These are phyloP conservation scores for Jimgerdemannia lactiflua DNA, from an alignment of 192 early-diverging fungal species.

Conservation along the genomic window DNA sequence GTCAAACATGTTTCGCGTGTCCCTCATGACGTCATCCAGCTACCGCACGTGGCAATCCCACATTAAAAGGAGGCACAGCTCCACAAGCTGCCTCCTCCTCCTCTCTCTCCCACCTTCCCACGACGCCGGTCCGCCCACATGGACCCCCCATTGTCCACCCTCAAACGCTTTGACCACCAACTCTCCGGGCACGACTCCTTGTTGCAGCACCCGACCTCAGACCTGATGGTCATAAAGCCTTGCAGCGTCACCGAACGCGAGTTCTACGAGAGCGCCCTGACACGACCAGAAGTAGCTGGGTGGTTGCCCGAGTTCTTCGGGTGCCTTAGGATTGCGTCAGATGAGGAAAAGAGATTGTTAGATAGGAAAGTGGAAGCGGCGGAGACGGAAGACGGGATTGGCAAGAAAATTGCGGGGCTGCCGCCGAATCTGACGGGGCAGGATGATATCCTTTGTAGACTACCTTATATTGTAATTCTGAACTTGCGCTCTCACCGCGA, in stretches of 20 bases:
- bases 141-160: not conserved
- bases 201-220: conserved; percentile 55
- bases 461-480: too few relatives aligned
- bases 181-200: conserved; percentile 79
- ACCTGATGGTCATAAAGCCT: conserved; percentile 70
- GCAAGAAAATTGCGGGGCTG: too few relatives aligned
- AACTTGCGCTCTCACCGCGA: too few relatives aligned
- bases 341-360: not conserved
- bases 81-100: too few relatives aligned
- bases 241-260: conserved; percentile 55
- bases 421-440: too few relatives aligned
- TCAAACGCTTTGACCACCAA: conserved; percentile 61
- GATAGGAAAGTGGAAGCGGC: not conserved
- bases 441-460: too few relatives aligned
- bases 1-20: too few relatives aligned
- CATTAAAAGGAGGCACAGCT: too few relatives aligned
- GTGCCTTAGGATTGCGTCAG: conserved; percentile 16
- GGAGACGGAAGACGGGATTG: not conserved
- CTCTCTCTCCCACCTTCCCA: too few relatives aligned
- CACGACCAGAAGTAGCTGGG: conserved; percentile 43
- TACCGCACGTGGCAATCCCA: too few relatives aligned
- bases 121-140: too few relatives aligned
- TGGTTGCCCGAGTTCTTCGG: conserved; percentile 77
- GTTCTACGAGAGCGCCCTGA: conserved; percentile 68
- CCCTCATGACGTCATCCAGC: too few relatives aligned